phyloP scores from a whole-genome alignment of 2,329 filamentous ascomycete genomes.

The Aspergillus unguis region DNA sequence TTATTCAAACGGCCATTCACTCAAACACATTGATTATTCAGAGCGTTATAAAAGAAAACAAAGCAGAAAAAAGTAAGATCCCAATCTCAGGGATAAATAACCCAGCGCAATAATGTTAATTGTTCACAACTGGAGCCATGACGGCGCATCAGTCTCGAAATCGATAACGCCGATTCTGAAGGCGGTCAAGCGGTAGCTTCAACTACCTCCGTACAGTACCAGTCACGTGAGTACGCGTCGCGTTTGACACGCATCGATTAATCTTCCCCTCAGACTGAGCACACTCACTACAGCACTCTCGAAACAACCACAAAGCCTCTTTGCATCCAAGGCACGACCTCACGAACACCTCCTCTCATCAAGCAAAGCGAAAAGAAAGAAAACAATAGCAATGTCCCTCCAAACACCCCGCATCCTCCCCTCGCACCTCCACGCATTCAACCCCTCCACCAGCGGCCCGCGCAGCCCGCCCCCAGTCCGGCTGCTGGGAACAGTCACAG shows the following conservation, averaged over 20 bases:
- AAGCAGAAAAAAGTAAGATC: too few relatives aligned
- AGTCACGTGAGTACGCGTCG: slow-evolving; percentile 22
- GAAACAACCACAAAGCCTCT: too few relatives aligned
- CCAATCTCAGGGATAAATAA: background rate
- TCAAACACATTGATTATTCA: too few relatives aligned
- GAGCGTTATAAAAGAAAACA: too few relatives aligned
- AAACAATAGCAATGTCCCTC: slow-evolving; percentile 58
- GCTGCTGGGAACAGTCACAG: slow-evolving; percentile 77
- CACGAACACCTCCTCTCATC: background rate
- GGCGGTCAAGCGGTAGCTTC: background rate
- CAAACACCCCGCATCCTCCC: slow-evolving; percentile 80
- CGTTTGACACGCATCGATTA: slow-evolving; percentile 8
- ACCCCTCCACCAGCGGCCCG: slow-evolving; percentile 44
- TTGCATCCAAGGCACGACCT: background rate
- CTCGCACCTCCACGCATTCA: slow-evolving; percentile 72
- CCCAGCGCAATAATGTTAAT: background rate
- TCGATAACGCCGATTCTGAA: slow-evolving; percentile 1
- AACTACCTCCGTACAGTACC: background rate
- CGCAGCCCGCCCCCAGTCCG: slow-evolving; percentile 66
- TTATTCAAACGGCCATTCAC: too few relatives aligned
- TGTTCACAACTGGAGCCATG: background rate
- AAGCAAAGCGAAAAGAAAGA: background rate
- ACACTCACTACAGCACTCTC: too few relatives aligned
- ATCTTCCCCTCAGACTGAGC: too few relatives aligned
- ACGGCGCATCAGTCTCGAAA: background rate